phyloP scores from a whole-genome alignment of 1,139 yeast species.

The Protomyces macrosporus region DNA sequence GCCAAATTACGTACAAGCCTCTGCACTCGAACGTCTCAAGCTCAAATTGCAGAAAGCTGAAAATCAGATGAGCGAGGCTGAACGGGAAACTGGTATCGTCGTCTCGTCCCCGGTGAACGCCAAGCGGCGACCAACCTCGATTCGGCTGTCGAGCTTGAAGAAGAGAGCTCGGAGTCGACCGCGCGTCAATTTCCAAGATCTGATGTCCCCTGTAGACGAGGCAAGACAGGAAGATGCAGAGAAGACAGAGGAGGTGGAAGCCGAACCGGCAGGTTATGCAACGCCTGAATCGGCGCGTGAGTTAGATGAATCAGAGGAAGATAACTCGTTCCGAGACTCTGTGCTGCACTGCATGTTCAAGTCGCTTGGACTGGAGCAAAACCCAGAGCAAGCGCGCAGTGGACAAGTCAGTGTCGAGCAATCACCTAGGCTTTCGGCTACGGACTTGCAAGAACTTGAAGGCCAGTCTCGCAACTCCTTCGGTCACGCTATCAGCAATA shows the following conservation, averaged over 20 bases:
- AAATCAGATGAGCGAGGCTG: not conserved
- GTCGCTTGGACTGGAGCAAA: constrained; percentile 56
- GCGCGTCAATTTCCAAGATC: not conserved
- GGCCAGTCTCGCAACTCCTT: constrained; percentile 6
- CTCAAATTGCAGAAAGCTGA: not conserved
- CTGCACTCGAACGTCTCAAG: constrained; percentile 37
- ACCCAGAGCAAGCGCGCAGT: constrained; percentile 1
- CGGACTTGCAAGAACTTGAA: not conserved
- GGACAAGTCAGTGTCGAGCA: constrained; percentile 12
- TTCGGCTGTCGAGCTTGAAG: constrained; percentile 6
- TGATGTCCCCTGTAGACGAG: constrained; percentile 9
- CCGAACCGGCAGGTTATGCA: not conserved
- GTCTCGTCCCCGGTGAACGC: constrained; percentile 3
- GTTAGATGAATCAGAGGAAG: constrained; percentile 68
- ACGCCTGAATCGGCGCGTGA: constrained; percentile 2
- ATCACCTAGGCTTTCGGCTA: constrained; percentile 4
- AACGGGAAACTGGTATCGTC: constrained; percentile 10
- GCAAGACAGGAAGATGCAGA: not conserved
- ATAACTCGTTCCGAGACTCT: constrained; percentile 61
- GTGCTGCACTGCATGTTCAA: constrained; percentile 70
- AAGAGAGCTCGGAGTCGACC: constrained; percentile 4
- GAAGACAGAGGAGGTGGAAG: not conserved
- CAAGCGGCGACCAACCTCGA: constrained; percentile 16
- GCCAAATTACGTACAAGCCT: constrained; percentile 48
- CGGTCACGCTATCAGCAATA: constrained; percentile 17